A percentile compares a stretch with the other conserved stretches of the same genome.
These are phyloP conservation scores for Diaporthe sp. DNA, from an alignment of 2,329 filamentous ascomycete genomes.

Conservation along the genomic window DNA sequence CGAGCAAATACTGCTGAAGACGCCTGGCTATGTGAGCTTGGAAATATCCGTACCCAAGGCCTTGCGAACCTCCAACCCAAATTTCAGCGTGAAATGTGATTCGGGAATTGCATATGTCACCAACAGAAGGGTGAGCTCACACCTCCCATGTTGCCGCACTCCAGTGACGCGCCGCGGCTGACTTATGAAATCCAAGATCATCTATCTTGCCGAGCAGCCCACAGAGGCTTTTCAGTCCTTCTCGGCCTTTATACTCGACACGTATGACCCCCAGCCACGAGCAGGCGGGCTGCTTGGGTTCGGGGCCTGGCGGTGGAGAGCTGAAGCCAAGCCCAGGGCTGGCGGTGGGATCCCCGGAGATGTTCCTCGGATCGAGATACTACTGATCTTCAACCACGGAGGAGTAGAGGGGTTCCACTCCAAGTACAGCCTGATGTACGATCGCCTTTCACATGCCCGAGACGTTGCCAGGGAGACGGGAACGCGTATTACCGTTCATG, in stretches of 20 bases:
- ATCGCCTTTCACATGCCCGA: constrained; percentile 82
- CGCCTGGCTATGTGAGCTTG: constrained; percentile 81
- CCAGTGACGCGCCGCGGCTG: not conserved
- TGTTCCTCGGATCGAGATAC: constrained; percentile 79
- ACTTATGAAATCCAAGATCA: constrained; percentile 65
- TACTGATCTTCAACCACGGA: constrained; percentile 91
- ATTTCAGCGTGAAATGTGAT: constrained; percentile 78
- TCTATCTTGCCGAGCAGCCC: constrained; percentile 83
- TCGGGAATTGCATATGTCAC: constrained; percentile 83
- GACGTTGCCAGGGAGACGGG: constrained; percentile 78
- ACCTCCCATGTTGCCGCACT: constrained; percentile 23
- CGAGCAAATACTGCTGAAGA: constrained; percentile 84
- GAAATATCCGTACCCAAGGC: constrained; percentile 78
- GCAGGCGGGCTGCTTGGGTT: constrained; percentile 78
- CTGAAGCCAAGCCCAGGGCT: constrained; percentile 80
- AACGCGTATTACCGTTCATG: constrained; percentile 63
- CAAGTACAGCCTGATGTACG: constrained; percentile 85
- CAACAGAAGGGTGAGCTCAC: constrained; percentile 78
- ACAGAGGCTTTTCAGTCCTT: constrained; percentile 84
- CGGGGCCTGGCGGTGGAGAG: constrained; percentile 90
- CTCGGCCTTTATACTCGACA: constrained; percentile 86
- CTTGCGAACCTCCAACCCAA: constrained; percentile 66
- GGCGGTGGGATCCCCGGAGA: constrained; percentile 84
- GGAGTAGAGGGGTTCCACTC: constrained; percentile 93
- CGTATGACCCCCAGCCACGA: constrained; percentile 86